Evolutionary conservation across 2,329 filamentous ascomycete genomes (phyloP), one percentile per base, ranked within the genome.

Genomic region (Phialocephala subalpina): DNA sequence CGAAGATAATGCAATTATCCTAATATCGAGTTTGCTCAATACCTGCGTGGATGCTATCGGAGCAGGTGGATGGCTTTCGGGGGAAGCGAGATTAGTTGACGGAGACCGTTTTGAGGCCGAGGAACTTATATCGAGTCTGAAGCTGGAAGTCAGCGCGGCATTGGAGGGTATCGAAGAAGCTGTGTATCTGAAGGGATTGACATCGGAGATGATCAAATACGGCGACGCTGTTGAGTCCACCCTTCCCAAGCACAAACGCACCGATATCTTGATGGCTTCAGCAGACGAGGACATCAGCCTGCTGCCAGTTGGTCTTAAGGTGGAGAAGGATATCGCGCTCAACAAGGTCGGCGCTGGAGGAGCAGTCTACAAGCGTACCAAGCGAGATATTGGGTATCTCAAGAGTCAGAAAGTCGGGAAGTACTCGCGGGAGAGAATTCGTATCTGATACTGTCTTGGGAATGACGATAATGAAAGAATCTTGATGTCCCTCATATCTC

Each of bases 391-490:
- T 65, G 92, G 92, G 20, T 88, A 92, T 78, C 80, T 97, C 77
- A 87, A 91, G 75, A 93, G 91, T 76, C 91, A 92, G 80, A 90
- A 90, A 76, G 90, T 94, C 68, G 92, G 91, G 63, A 88, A 90
- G 71, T 97, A 97, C 80, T 93, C 92, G 56, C 85, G 95, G 70
- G 93, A 97, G 81, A 87, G 88, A 79, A 89, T 97, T 72, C 79
- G 85, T 60, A 82, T 93, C 73, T 93, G 84, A 81, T 27, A 40
- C n/a, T 25, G 18, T 52, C 14, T 36, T 3, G 29, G 18, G 35
- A 8, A 27, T 55, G 14, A 18, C 11, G 9, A 53, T 29, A 64
- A 58, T 53, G 45, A 59, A 36, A 18, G 47, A 53, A 22, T n/a
- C 33, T 58, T 62, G 18, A 20, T 36, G 16, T 8, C 27, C 57